Evolutionary conservation across 345 rosid genomes (phyloP).

Genomic region (Pistacia atlantica): DNA sequence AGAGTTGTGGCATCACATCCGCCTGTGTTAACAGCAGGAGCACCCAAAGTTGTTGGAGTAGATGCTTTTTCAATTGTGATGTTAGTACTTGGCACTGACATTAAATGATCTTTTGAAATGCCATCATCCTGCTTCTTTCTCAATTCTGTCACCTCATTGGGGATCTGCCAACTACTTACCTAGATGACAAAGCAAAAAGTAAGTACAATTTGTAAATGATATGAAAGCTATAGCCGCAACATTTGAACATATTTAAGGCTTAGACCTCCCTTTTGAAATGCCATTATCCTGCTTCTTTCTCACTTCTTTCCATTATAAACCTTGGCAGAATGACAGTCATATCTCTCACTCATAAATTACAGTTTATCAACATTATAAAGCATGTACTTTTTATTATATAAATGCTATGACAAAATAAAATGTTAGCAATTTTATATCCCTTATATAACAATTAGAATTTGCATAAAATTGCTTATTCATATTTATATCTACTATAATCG

Average conservation of each 20-base stretch:
- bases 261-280: background rate
- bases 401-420: too few species aligned
- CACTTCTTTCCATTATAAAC: too few species aligned
- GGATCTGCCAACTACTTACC: constrained; percentile 96
- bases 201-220: background rate
- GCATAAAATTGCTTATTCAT: too few species aligned
- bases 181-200: constrained; percentile 9
- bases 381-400: too few species aligned
- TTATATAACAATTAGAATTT: too few species aligned
- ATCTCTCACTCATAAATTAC: too few species aligned
- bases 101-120: constrained; percentile 43
- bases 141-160: constrained; percentile 74
- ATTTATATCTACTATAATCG: too few species aligned
- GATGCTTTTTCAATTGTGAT: constrained; percentile 54
- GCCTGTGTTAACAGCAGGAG: constrained; percentile 80
- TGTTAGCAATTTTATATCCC: too few species aligned
- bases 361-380: too few species aligned
- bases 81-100: constrained; percentile 42
- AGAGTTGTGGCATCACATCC: constrained; percentile 82
- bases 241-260: background rate
- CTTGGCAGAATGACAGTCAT: too few species aligned
- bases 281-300: too few species aligned
- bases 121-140: constrained; percentile 45
- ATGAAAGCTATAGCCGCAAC: background rate
- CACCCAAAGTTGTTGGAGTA: constrained; percentile 55